Conservation (phyloP, 768 basidiomycete genomes). For the Serendipita vermifera region DNA sequence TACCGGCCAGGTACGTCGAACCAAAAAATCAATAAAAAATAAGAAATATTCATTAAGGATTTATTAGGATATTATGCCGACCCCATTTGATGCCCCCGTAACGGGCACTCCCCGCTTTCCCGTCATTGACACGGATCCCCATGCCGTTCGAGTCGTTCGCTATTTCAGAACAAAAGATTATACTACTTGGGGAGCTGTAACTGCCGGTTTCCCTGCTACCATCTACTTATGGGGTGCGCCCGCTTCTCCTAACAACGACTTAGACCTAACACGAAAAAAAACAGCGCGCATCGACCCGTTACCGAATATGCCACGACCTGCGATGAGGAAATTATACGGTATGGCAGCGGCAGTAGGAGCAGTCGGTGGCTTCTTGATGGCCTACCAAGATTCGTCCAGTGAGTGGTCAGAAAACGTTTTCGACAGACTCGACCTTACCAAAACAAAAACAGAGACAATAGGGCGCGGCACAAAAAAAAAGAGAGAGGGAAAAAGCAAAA, state of each 20-base stretch:
- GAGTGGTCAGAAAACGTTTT: too few relatives aligned
- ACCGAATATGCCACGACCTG: constrained; percentile 20
- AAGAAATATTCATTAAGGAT: not conserved
- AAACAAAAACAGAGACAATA: too few relatives aligned
- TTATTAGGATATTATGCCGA: not conserved
- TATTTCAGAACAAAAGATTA: constrained; percentile 87
- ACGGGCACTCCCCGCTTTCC: constrained; percentile 47
- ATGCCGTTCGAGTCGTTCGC: constrained; percentile 70
- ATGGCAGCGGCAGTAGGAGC: constrained; percentile 68
- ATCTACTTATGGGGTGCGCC: constrained; percentile 74
- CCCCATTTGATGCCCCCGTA: constrained; percentile 3
- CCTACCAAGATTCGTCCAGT: constrained; percentile 87
- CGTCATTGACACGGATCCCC: constrained; percentile 89
- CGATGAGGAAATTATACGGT: constrained; percentile 28
- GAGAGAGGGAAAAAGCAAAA: too few relatives aligned
- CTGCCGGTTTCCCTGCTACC: constrained; percentile 68
- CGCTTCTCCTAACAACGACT: constrained; percentile 10
- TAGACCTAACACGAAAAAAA: too few relatives aligned
- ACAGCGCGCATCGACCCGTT: constrained; percentile 26
- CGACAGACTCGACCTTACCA: too few relatives aligned
- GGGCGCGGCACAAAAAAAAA: too few relatives aligned
- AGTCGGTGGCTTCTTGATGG: constrained; percentile 79
- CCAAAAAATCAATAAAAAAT: constrained; percentile 16
- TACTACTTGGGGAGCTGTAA: constrained; percentile 65
- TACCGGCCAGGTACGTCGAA: constrained; percentile 42